Evolutionary conservation across 1,284 basidiomycete genomes (phyloP), one percentile per base, ranked within the genome.

Genomic region (Fistulinella staudtii): DNA sequence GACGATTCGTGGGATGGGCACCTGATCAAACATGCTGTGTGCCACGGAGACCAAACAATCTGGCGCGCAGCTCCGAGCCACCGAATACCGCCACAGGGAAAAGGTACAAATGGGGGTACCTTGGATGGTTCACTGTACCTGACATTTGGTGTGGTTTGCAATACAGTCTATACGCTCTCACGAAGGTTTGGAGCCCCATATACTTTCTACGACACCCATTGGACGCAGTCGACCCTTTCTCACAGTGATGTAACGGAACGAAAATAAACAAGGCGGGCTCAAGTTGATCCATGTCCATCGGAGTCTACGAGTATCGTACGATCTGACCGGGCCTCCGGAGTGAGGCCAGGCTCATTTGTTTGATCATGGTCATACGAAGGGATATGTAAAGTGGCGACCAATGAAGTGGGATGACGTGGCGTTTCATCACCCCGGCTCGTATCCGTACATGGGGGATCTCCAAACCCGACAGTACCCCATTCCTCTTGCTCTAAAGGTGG

Each of bases 391-490:
- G 68, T 41, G 48, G 51, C 36, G 44, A 48, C 45, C 47, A 46
- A 57, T 41, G 64, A 54, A 14, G 70, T 56, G 17, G 75, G 72
- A 60, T 68, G 71, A 53, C 73, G 72, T 44, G 79, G 76, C 28
- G 77, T 80, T 37, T 66, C 62, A 38, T 68, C 71, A 31, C 65
- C 67, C 50, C 68, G 55, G 52, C 55, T 58, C 40, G 57, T 58
- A 51, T 57, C 54, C 43, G 68, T 61, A 50, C 68, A 66, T 30
- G 68, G 63, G 18, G 69, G 63, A 44, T 68, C 60, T 23, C 65
- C 71, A 53, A 73, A 73, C 35, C 69, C 64, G 52, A 73, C 72
- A 15, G 36, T 27, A 39, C 64, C 58, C 75, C 72, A 81, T 48
- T 55, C 52, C 23, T 57, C 60, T 31, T 36, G 37, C 20, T 46